Evolutionary conservation across 495 filamentous ascomycete genomes (phyloP).

Genomic region (Hyaloscypha finlandica): DNA sequence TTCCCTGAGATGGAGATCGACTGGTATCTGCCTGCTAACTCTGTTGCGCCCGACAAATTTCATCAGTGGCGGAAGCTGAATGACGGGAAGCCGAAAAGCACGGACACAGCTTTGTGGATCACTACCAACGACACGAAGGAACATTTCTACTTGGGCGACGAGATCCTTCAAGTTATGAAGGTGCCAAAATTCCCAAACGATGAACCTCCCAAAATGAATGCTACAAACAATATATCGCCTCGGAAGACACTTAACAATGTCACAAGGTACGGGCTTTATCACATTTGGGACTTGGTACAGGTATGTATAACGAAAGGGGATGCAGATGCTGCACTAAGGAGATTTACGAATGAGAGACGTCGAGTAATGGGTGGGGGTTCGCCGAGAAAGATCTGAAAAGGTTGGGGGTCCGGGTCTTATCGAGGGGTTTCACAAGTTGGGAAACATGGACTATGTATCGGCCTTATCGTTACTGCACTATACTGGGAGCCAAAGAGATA

Average conservation of each 20-base stretch:
- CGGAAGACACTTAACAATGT: not conserved
- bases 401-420: no score
- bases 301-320: not conserved
- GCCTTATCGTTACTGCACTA: no score
- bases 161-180: not conserved
- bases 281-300: not conserved
- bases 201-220: not conserved
- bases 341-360: not conserved
- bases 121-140: not conserved
- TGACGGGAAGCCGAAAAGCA: not conserved
- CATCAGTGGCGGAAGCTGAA: constrained; percentile 2
- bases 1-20: constrained; percentile 1
- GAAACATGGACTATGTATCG: not conserved
- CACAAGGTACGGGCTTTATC: not conserved
- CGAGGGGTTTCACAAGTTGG: not conserved
- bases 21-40: not conserved
- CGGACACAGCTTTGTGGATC: constrained; percentile 1
- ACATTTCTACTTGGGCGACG: constrained; percentile 1
- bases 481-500: no score
- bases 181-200: not conserved
- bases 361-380: not conserved
- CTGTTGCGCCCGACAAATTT: not conserved
- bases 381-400: not conserved
- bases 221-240: not conserved
- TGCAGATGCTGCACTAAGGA: not conserved